Evolutionary conservation across 2,329 filamentous ascomycete species (phyloP), one percentile per base, ranked within the genome.

Genomic region (Pyrenochaeta sp.): DNA sequence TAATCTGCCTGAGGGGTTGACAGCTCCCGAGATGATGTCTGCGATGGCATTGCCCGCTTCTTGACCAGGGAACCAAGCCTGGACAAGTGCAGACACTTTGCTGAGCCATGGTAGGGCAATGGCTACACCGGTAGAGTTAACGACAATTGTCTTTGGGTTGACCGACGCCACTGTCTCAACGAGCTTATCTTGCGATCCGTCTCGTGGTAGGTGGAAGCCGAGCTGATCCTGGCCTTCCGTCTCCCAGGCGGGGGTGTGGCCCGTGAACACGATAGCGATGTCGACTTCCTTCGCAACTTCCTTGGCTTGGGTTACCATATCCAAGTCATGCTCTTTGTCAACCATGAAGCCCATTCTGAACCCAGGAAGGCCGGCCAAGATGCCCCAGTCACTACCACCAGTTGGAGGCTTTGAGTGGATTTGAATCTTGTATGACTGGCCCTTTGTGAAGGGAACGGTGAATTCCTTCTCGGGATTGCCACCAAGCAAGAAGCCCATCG

Each of bases 51-150:
- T 76, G 12, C 77, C 77, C 3, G 68, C 66, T 63, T 79, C 77
- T 58, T 79, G 75, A 3, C 78, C 77, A 1, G 76, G 73, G 27
- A 78, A 74, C 68, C 78, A 78, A 3, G 77, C 75, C 49, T 76
- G 73, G 2, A 80, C 49, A 15, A 80, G 72, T 5, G 69, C 71
- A 6, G 69, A 58, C n/a, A 75, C 61, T 27, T 72, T 69, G 59
- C 84, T 78, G 1, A 81, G 82, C 89, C 88, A 91, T 15, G 87
- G 87, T 82, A 90, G 87, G 1, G 83, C 82, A 14, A 90, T 83
- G 0, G 90, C 90, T 0, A 90, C 91, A 31, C 90, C 91, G 0
- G 89, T 91, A 65, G 93, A 90, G 69, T 91, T 86, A 1, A 93
- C 87, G 1, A 95, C 85, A 1, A 86, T 85, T 1, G 89, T 88